Conservation (phyloP, 495 filamentous ascomycete species). For the Sabuloglossum arenarium region DNA sequence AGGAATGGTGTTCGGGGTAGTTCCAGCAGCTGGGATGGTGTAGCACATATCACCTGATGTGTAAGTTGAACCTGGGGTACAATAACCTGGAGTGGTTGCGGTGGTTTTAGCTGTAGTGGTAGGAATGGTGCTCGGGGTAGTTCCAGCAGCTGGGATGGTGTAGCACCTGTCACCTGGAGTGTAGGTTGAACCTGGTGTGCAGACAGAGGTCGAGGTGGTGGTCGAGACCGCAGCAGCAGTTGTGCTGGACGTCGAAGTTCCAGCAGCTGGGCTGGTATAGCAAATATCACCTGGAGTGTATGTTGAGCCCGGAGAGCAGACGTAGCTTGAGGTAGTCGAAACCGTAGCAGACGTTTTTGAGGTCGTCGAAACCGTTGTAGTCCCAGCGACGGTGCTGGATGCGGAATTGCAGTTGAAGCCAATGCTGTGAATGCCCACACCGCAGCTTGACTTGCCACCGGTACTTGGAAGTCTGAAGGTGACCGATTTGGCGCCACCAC, state of each 20-base stretch:
- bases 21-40: too few relatives aligned
- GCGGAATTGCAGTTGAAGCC: constrained; percentile 53
- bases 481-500: constrained; percentile 71
- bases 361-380: background rate
- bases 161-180: too few relatives aligned
- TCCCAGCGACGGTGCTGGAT: background rate
- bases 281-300: background rate
- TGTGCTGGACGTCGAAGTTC: background rate
- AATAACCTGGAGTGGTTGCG: background rate
- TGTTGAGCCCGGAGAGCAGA: too few relatives aligned
- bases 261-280: background rate
- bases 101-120: background rate
- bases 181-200: background rate
- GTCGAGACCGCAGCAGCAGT: background rate
- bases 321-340: background rate
- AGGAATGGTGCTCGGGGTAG: background rate
- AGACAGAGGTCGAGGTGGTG: background rate
- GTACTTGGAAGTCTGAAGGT: constrained; percentile 47
- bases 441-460: constrained; percentile 34
- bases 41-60: too few relatives aligned
- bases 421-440: constrained; percentile 54
- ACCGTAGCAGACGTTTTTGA: background rate
- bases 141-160: background rate
- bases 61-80: too few relatives aligned
- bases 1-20: background rate